Evolutionary conservation across 192 early-diverging fungal genomes (phyloP), one percentile per base, ranked within the genome.

Genomic region (Mortierella alpina): DNA sequence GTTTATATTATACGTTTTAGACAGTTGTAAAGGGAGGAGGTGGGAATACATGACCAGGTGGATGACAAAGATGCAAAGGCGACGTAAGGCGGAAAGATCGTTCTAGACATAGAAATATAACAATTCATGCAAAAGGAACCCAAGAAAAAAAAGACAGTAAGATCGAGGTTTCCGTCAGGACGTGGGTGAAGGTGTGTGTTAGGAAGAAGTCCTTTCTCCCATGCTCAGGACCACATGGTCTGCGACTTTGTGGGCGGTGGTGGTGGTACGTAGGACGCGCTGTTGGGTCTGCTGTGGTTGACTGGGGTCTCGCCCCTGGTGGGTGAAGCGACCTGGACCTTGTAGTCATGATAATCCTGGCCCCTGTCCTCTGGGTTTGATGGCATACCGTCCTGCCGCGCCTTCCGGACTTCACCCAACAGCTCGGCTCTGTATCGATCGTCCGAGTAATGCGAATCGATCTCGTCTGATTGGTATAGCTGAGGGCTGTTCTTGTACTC

Each of bases 391-490:
- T 55, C 74, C 40, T 51, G 31, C 23, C 55, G 68, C 6, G 55
- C 68, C 49, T 31, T 61, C 10, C 77, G 63, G 15, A 80, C 44
- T 7, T 80, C 77, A 4, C 59, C 77, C 45, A 80, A 53, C 53
- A 80, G 49, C 15, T 72, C 64, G 10, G 42, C 20, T 42, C 68
- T 80, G 23, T 80, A 62, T 13, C 77, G 64, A 57, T 80, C 77
- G 15, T 80, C 70, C 40, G 77, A 80, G 31, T 80, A 72, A 44
- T 63, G 53, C 7, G 74, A 76, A 9, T 76, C 67, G 11, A 55
- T 42, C 15, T n/a, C 31, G 17, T 77, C 75, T 1, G 60, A 14
- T 15, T 44, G 39, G 8, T 66, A 53, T 57, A 51, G 17, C 22
- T 61, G 58, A 18, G 18, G 48, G 10, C 49, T 51, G 7, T 50